Base-by-base conservation (phyloP, 306 rosid species). In the Trichosanthes truncata region DNA sequence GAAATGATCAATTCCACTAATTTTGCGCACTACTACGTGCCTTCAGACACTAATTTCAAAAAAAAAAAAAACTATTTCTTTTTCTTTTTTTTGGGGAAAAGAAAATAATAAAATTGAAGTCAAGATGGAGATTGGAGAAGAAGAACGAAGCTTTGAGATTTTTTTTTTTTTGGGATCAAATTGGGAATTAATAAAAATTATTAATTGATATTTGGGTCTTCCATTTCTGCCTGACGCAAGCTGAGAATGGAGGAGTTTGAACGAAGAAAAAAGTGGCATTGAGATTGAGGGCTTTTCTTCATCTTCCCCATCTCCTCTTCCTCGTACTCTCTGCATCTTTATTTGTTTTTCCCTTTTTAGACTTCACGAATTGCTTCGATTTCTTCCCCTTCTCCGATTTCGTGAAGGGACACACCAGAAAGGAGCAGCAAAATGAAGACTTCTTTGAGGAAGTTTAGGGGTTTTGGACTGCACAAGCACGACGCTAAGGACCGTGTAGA, bases 391-490 rank as follows among this genome's bases (percentile, higher is more conserved):
- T 41, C 75, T 21, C 35, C 15, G 33, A 68, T 68, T 68, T 68
- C 17, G 43, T 15, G 71, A 33, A 63, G 71, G 71, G 41, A 63
- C 21, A 7, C 21, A 52, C 57, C 57, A 31, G 53, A 69, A 69
- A 21, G 77, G 31, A 71, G 25, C 49, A 31, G 36, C 14, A 67
- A 8, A 52, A 92, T 96, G 99, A 93, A 90, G 88, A 89, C 87
- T 74, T 89, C 98, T 62, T 87, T 93, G 71, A 90, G 83, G 77
- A 96, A 91, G 84, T 62, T 96, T 82, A 85, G 96, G 85, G 97
- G 97, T 72, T 78, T 94, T 9, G 88, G 88, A 77, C 93, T 90
- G 83, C 90, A 91, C 85, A 86, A 87, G 84, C 89, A 88, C 74
- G 89, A 89, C 6, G 14, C 78, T 3, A 84, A 84, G 85, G 90